These are phyloP conservation scores for Solanum corneliomulleri DNA, from an alignment of 257 asterid genomes.

Conservation along the genomic window DNA sequence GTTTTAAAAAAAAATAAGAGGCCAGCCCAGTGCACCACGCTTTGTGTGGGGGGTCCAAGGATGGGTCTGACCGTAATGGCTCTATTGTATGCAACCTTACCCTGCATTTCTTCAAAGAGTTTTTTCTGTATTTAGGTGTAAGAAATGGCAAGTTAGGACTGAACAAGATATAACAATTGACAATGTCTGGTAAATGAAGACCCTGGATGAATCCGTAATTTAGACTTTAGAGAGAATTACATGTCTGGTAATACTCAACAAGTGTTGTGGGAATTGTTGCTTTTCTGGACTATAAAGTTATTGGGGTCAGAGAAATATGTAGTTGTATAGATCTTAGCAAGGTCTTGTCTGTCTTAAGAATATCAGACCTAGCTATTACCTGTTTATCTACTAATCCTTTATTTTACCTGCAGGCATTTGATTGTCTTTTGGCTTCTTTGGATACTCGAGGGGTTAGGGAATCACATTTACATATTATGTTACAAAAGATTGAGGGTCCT, in stretches of 20 bases:
- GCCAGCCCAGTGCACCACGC: neutral
- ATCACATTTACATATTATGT: slow-evolving; percentile 90
- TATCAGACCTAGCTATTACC: neutral
- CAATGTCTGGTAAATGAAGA: neutral
- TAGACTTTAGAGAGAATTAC: neutral
- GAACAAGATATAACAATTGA: neutral
- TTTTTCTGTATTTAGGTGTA: neutral
- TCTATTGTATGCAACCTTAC: neutral
- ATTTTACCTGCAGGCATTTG: slow-evolving; percentile 62
- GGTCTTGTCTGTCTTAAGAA: neutral
- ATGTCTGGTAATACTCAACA: neutral
- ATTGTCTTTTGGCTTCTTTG: slow-evolving; percentile 58
- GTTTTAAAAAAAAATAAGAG: neutral
- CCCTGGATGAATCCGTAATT: neutral
- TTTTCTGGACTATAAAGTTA: neutral
- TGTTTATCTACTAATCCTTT: neutral
- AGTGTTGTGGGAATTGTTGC: neutral
- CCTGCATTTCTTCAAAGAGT: neutral
- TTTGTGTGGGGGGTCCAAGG: neutral
- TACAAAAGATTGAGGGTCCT: slow-evolving; percentile 67
- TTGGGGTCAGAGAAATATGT: neutral
- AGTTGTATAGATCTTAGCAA: neutral
- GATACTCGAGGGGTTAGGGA: slow-evolving; percentile 93
- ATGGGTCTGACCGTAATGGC: neutral
- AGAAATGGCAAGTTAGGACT: neutral